These are phyloP conservation scores for Flueggea neowawraea DNA, from an alignment of 441 rosid species.

Conservation along the genomic window DNA sequence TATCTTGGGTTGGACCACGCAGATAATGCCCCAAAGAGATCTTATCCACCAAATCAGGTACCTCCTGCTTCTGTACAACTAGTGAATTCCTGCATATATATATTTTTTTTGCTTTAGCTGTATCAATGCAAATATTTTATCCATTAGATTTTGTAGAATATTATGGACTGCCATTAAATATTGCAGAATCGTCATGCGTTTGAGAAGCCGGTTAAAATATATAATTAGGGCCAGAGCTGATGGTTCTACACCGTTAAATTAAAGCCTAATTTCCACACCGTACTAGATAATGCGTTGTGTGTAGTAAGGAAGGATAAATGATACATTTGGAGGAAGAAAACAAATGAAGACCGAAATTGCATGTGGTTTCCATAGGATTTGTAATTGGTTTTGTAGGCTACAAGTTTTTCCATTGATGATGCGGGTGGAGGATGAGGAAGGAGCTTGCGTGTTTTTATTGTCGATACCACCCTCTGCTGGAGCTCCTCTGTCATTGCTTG, in stretches of 20 bases:
- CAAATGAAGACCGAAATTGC: conserved; percentile 11
- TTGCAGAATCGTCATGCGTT: conserved; percentile 83
- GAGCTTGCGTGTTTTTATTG: conserved; percentile 13
- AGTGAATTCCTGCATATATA: not conserved
- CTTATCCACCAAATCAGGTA: conserved; percentile 88
- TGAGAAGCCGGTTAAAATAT: conserved; percentile 93
- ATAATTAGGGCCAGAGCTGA: conserved; percentile 56
- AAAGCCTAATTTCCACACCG: conserved; percentile 9
- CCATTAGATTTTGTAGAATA: not conserved
- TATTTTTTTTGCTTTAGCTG: not conserved
- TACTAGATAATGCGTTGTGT: conserved; percentile 11
- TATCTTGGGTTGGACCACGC: conserved; percentile 95
- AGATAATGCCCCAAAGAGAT: conserved; percentile 82
- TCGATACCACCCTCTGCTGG: conserved; percentile 15
- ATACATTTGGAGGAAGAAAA: conserved; percentile 19
- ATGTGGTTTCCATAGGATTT: conserved; percentile 13
- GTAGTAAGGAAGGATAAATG: conserved; percentile 2
- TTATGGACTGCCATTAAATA: not conserved
- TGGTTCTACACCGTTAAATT: conserved; percentile 20
- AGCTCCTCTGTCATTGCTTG: conserved; percentile 13
- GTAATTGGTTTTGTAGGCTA: conserved; percentile 33
- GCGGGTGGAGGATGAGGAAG: conserved; percentile 15
- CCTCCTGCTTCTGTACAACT: not conserved
- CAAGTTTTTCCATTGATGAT: conserved; percentile 11
- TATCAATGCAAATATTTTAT: not conserved